Conservation (phyloP, 2,329 filamentous ascomycete species). For the Ceratocystis cubensis region DNA sequence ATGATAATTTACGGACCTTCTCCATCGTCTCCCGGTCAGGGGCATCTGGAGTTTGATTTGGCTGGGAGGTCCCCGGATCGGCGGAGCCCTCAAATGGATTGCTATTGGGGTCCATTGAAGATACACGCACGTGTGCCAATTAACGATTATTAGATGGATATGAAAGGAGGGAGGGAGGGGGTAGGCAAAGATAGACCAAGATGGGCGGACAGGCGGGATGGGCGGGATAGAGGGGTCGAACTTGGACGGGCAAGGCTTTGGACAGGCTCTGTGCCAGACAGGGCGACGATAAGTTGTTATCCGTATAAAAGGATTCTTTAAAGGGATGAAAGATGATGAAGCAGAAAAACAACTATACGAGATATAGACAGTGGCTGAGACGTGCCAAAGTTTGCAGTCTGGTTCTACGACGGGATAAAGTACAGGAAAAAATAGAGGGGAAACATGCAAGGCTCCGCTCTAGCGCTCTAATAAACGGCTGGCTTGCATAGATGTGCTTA, state of each 20-base stretch:
- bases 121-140: not conserved
- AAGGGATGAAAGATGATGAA: not conserved
- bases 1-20: conserved; percentile 30
- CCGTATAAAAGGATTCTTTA: not conserved
- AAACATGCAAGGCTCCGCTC: not conserved
- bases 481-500: not conserved
- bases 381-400: not conserved
- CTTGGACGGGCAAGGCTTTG: not conserved
- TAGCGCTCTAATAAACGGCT: not conserved
- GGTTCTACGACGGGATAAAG: not conserved
- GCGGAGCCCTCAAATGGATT: conserved; percentile 2
- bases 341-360: not conserved
- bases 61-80: conserved; percentile 1
- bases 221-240: not conserved
- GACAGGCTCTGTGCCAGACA: not conserved
- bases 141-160: not conserved
- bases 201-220: not conserved
- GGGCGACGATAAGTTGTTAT: not conserved
- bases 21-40: conserved; percentile 49
- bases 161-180: not conserved
- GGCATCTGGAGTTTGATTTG: conserved; percentile 32
- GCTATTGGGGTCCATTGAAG: conserved; percentile 13
- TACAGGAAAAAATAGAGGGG: not conserved
- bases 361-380: not conserved
- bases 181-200: not conserved